phyloP scores from a whole-genome alignment of 495 filamentous ascomycete species.

The Xylaria cubensis region DNA sequence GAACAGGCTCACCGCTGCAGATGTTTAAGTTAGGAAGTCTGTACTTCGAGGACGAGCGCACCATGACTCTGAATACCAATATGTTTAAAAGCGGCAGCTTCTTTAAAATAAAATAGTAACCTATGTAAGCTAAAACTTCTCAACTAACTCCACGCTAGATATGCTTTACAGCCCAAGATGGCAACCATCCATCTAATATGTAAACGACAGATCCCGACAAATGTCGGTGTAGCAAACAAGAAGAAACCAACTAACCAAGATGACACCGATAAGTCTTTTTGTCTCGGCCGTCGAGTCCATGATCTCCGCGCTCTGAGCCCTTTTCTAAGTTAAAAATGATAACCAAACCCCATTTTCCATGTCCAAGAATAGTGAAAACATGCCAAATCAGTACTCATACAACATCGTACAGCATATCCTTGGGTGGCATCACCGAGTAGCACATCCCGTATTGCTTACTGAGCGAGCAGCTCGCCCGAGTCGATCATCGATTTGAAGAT shows the following conservation, averaged over 20 bases:
- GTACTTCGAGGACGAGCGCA: background rate
- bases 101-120: background rate
- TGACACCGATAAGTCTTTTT: background rate
- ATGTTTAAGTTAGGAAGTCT: background rate
- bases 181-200: background rate
- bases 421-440: background rate
- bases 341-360: background rate
- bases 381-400: conserved; percentile 13
- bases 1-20: background rate
- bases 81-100: background rate
- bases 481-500: conserved; percentile 50
- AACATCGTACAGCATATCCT: conserved; percentile 20
- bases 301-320: background rate
- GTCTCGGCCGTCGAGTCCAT: background rate
- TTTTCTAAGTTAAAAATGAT: background rate
- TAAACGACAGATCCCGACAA: background rate
- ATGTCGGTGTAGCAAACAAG: background rate
- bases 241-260: background rate
- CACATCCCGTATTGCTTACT: background rate
- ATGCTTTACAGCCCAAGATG: background rate
- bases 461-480: conserved; percentile 46
- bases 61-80: background rate
- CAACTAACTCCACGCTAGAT: conserved; percentile 8
- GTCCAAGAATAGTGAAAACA: background rate
- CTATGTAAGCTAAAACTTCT: background rate